Conservation (phyloP, 192 early-diverging fungal genomes). For the Spizellomyces punctatus region DNA sequence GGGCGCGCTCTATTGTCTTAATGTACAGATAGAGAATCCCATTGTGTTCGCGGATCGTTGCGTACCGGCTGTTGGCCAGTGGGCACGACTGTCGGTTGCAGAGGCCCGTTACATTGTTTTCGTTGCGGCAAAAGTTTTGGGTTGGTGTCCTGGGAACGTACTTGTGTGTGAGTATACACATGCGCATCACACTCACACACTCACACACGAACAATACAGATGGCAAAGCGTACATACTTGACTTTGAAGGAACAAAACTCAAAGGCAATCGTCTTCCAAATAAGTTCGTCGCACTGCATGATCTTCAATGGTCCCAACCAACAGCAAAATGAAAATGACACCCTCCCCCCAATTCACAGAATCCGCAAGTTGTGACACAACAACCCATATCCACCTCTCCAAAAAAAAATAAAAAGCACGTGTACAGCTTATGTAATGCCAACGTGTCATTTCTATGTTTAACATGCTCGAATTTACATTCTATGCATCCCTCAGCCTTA, state of each 20-base stretch:
- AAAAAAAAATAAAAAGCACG: no score
- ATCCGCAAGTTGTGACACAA: no score
- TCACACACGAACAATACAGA: not conserved
- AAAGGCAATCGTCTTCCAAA: conserved; percentile 96
- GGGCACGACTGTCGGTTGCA: conserved; percentile 95
- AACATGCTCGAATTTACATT: no score
- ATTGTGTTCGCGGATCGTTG: conserved; percentile 86
- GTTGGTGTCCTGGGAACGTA: conserved; percentile 65
- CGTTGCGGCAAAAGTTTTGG: conserved; percentile 93
- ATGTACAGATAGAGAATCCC: conserved; percentile 87
- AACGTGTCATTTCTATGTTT: no score
- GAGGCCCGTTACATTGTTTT: conserved; percentile 94
- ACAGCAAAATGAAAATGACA: no score
- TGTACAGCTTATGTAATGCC: no score
- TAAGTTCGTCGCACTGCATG: conserved; percentile 54
- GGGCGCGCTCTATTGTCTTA: conserved; percentile 94
- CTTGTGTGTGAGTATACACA: no score
- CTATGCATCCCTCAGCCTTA: conserved; percentile 37
- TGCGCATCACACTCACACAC: no score
- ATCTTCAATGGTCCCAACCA: no score
- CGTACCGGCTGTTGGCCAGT: conserved; percentile 92
- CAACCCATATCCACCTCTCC: no score
- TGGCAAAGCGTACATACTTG: conserved; percentile 64
- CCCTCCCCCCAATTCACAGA: no score
- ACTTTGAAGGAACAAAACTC: conserved; percentile 99